A percentile compares a stretch with the other conserved stretches of the same genome.
Evolutionary conservation across 1,284 basidiomycete genomes (phyloP).

Genomic region (Ustilago hordei): DNA sequence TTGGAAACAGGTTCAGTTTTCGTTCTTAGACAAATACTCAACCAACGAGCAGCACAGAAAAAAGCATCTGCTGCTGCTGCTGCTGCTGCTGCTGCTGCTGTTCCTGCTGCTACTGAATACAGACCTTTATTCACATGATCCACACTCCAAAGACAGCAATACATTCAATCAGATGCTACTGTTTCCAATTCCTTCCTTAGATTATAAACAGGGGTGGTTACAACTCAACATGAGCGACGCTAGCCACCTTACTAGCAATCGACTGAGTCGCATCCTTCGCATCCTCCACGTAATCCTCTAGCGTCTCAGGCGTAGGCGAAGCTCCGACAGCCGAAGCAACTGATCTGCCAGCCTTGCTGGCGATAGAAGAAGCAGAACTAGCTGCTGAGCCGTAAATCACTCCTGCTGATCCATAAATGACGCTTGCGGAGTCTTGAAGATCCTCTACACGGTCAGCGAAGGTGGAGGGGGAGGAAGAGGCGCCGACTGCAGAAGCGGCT

Average conservation of each 20-base stretch:
- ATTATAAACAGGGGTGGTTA: constrained; percentile 1
- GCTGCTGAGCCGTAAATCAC: neutral
- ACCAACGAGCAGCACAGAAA: neutral
- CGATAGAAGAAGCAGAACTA: constrained; percentile 8
- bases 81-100: neutral
- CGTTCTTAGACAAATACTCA: constrained; percentile 32
- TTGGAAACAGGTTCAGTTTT: constrained; percentile 35
- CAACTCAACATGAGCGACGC: constrained; percentile 27
- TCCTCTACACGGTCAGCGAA: neutral
- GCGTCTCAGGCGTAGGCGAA: constrained; percentile 28
- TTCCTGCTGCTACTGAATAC: neutral
- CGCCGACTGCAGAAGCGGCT: constrained; percentile 6
- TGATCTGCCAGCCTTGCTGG: constrained; percentile 14
- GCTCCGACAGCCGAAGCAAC: constrained; percentile 24
- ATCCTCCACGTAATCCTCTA: constrained; percentile 35
- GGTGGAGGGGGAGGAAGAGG: neutral
- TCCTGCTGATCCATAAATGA: neutral
- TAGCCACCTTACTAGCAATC: constrained; percentile 10
- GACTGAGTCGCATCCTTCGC: constrained; percentile 7
- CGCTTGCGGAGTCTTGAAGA: neutral
- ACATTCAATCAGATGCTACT: constrained; percentile 2
- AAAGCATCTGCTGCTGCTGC: neutral
- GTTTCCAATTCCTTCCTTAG: neutral
- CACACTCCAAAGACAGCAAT: neutral
- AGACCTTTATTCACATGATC: neutral